phyloP scores from a whole-genome alignment of 495 filamentous ascomycete genomes.

The Cudoniella acicularis region DNA sequence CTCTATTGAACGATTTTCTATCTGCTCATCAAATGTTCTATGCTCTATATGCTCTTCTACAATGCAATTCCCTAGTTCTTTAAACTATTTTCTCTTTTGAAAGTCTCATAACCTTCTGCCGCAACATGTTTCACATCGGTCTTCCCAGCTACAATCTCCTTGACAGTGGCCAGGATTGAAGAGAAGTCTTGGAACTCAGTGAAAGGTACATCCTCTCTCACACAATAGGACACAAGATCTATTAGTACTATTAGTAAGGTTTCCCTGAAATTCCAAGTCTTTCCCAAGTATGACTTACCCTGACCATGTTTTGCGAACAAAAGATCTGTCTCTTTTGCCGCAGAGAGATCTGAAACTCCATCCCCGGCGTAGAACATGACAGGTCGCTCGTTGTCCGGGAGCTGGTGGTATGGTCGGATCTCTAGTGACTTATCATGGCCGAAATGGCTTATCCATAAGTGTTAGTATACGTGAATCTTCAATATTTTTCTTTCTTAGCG shows the following conservation, averaged over 20 bases:
- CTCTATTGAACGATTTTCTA: not conserved
- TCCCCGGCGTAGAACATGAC: slow-evolving; percentile 87
- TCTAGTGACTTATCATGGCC: slow-evolving; percentile 92
- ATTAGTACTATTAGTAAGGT: slow-evolving; percentile 1
- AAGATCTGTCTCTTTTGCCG: slow-evolving; percentile 82
- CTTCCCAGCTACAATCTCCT: slow-evolving; percentile 66
- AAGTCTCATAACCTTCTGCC: slow-evolving; percentile 12
- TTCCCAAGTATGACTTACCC: too few relatives aligned
- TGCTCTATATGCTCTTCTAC: slow-evolving; percentile 3
- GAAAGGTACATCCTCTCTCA: slow-evolving; percentile 73
- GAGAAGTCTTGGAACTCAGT: slow-evolving; percentile 76
- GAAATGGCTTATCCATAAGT: slow-evolving; percentile 54
- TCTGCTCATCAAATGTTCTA: not conserved
- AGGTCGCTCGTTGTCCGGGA: slow-evolving; percentile 65
- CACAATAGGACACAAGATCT: slow-evolving; percentile 83
- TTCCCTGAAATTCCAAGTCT: not conserved
- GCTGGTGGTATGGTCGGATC: slow-evolving; percentile 75
- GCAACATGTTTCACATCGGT: slow-evolving; percentile 24
- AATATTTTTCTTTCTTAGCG: slow-evolving; percentile 3
- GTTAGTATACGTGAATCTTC: slow-evolving; percentile 18
- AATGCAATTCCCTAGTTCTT: not conserved
- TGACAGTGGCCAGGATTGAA: slow-evolving; percentile 66
- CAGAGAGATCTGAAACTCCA: slow-evolving; percentile 84
- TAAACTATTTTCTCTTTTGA: slow-evolving; percentile 4
- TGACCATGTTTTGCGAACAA: slow-evolving; percentile 87